Percentiles rank a stretch among this genome's conserved stretches.
phyloP scores from a whole-genome alignment of 2,329 filamentous ascomycete species.

The Exophiala sp. region DNA sequence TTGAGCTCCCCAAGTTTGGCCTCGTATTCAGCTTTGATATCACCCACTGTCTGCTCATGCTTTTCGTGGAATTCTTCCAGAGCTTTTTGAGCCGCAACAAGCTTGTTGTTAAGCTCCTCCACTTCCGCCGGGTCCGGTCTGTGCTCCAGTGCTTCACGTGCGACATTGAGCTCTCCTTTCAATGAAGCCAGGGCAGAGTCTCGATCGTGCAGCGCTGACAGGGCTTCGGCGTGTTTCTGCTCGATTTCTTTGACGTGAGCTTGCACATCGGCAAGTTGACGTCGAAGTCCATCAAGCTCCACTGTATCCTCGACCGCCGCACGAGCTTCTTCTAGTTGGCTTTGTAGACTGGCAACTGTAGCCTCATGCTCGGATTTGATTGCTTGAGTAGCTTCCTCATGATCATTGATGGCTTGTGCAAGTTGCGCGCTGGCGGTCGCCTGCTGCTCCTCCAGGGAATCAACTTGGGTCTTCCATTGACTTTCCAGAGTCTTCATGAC shows the following conservation, averaged over 20 bases:
- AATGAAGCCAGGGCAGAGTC: conserved; percentile 16
- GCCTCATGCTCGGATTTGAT: conserved; percentile 15
- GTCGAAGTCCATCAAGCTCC: conserved; percentile 16
- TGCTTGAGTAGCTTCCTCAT: conserved; percentile 8
- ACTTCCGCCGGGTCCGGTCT: conserved; percentile 15
- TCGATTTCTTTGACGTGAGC: conserved; percentile 11
- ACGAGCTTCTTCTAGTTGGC: conserved; percentile 13
- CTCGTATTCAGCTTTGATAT: conserved; percentile 21
- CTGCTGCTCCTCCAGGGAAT: conserved; percentile 17
- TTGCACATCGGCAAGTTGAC: conserved; percentile 17
- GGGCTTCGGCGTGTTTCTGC: conserved; percentile 12
- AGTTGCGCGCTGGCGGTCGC: conserved; percentile 19
- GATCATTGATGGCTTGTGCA: conserved; percentile 12
- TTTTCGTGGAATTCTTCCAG: conserved; percentile 13
- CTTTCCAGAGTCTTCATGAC: conserved; percentile 26
- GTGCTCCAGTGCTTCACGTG: conserved; percentile 15
- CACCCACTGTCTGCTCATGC: conserved; percentile 15
- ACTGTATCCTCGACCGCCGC: conserved; percentile 12
- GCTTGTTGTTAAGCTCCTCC: conserved; percentile 17
- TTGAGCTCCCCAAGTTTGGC: conserved; percentile 16
- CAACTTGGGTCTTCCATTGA: conserved; percentile 24
- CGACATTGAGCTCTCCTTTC: conserved; percentile 16
- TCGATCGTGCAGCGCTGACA: conserved; percentile 13
- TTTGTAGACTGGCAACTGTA: conserved; percentile 9
- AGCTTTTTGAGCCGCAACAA: conserved; percentile 10